Evolutionary conservation across 2,329 filamentous ascomycete species (phyloP).

Genomic region (Talaromyces sp.): DNA sequence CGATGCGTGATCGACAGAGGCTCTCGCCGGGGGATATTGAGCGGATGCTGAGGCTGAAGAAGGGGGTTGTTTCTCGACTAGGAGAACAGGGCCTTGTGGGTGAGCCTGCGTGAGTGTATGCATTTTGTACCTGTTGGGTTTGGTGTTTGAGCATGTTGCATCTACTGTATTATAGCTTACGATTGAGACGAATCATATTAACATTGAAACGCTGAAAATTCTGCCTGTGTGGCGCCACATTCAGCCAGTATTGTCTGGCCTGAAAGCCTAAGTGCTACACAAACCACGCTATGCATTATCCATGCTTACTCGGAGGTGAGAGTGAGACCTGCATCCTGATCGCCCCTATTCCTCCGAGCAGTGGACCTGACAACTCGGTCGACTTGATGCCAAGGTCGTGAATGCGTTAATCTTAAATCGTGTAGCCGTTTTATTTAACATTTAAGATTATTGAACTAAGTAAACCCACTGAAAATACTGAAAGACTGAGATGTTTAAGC

Average conservation of each 20-base stretch:
- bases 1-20: conserved; percentile 43
- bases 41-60: conserved; percentile 38
- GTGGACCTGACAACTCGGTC: neutral
- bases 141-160: neutral
- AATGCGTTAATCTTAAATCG: neutral
- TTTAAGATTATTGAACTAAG: no score
- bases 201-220: neutral
- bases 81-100: conserved; percentile 31
- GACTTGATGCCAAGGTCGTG: neutral
- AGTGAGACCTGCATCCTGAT: no score
- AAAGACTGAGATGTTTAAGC: no score
- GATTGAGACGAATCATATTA: neutral
- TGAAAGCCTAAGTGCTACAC: no score
- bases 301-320: no score
- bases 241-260: neutral
- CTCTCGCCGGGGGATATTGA: conserved; percentile 37
- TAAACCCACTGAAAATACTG: no score
- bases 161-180: neutral
- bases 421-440: no score
- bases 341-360: neutral
- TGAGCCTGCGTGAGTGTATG: conserved; percentile 15
- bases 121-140: neutral
- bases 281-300: no score
- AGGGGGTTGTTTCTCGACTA: conserved; percentile 38
- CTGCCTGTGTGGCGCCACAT: neutral